phyloP scores from a whole-genome alignment of 495 filamentous ascomycete genomes.

The Talaromyces thailandensis region DNA sequence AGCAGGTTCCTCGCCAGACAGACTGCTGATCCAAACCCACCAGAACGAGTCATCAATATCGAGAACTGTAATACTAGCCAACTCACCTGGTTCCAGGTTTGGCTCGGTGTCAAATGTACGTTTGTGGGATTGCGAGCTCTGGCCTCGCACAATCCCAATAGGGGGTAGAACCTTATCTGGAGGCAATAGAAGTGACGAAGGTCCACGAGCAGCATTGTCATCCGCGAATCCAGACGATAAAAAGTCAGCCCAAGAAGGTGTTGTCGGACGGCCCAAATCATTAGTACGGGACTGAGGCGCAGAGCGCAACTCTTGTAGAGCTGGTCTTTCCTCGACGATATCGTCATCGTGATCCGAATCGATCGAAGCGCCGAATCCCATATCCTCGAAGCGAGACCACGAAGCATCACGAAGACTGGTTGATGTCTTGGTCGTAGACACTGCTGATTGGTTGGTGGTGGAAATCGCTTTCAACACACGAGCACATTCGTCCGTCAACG shows the following conservation, averaged over 20 bases:
- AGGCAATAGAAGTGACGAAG: conserved; percentile 63
- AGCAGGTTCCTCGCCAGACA: conserved; percentile 80
- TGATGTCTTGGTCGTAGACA: conserved; percentile 56
- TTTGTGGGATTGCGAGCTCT: conserved; percentile 82
- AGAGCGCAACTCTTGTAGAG: conserved; percentile 40
- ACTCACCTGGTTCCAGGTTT: conserved; percentile 78
- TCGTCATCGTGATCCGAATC: conserved; percentile 57
- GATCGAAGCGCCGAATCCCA: conserved; percentile 77
- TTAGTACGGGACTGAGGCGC: conserved; percentile 51
- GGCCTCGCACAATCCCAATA: conserved; percentile 58
- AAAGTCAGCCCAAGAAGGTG: conserved; percentile 97
- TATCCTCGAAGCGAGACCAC: conserved; percentile 94
- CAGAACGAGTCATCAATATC: conserved; percentile 95
- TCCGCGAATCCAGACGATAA: conserved; percentile 86
- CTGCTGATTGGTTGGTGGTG: conserved; percentile 72
- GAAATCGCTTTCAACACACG: conserved; percentile 85
- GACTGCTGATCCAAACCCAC: conserved; percentile 99
- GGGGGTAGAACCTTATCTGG: conserved; percentile 88
- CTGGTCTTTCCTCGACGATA: conserved; percentile 12
- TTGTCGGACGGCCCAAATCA: conserved; percentile 76
- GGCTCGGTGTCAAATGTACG: conserved; percentile 54
- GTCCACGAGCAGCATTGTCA: conserved; percentile 43
- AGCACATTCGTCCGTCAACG: conserved; percentile 86
- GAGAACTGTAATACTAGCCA: conserved; percentile 80
- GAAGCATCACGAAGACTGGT: conserved; percentile 72